Conservation (phyloP, 176 grass and related monocot species). For the Carex myosuroides region DNA sequence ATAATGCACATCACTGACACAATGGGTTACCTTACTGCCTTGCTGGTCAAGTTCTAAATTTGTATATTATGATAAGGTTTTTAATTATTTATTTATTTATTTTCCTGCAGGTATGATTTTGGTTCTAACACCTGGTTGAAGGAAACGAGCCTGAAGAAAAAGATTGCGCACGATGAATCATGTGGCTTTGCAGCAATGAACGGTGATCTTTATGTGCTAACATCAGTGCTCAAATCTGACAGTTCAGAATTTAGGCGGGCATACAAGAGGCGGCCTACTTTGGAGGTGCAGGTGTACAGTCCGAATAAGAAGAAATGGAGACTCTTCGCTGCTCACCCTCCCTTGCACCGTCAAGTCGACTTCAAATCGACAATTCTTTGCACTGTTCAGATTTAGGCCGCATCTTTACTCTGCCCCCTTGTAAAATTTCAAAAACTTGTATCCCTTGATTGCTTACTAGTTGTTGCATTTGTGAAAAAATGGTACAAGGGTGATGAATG, state of each 20-base stretch:
- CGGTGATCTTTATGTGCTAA: conserved; percentile 57
- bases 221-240: conserved; percentile 27
- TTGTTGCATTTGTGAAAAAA: background rate
- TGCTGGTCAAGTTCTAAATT: background rate
- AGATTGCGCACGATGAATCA: conserved; percentile 35
- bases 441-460: background rate
- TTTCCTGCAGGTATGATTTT: conserved; percentile 56
- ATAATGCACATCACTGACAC: background rate
- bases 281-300: conserved; percentile 80
- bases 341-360: conserved; percentile 36
- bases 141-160: conserved; percentile 51
- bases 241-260: conserved; percentile 23
- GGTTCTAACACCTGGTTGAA: conserved; percentile 50
- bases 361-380: conserved; percentile 58
- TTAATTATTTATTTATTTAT: background rate
- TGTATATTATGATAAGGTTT: background rate
- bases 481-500: background rate
- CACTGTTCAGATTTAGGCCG: conserved; percentile 48
- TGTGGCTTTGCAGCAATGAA: conserved; percentile 70
- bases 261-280: conserved; percentile 31
- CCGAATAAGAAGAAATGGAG: conserved; percentile 58
- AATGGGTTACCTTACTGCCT: background rate
- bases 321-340: conserved; percentile 42
- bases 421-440: background rate
- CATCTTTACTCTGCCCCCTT: background rate